Percentiles rank a stretch among this genome's conserved stretches.
phyloP scores from a whole-genome alignment of 768 basidiomycete species.

The Mycena kentingensis region DNA sequence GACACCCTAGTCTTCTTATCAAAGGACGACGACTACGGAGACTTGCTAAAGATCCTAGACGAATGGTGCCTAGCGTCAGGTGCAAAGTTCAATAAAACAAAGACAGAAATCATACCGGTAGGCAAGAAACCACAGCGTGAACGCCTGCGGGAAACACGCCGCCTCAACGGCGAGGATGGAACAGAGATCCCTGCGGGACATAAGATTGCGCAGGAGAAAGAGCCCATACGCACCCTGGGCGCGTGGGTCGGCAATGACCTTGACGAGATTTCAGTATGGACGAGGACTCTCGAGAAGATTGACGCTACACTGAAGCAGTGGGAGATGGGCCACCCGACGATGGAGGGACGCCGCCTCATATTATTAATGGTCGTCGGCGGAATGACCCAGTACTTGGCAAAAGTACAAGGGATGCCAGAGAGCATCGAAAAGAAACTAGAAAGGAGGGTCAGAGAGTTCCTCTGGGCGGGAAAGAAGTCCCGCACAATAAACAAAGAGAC shows the following conservation, averaged over 20 bases:
- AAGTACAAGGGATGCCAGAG: not conserved
- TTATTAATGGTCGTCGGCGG: conserved; percentile 22
- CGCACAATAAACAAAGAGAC: not conserved
- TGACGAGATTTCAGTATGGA: conserved; percentile 28
- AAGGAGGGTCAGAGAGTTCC: not conserved
- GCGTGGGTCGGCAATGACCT: conserved; percentile 33
- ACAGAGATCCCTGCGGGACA: conserved; percentile 22
- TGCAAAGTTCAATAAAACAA: conserved; percentile 42
- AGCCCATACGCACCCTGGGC: conserved; percentile 32
- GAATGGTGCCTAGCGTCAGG: conserved; percentile 41
- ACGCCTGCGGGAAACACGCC: conserved; percentile 1
- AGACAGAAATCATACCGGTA: conserved; percentile 41
- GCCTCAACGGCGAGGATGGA: not conserved
- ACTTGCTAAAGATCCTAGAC: conserved; percentile 29
- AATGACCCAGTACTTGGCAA: not conserved
- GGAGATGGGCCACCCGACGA: conserved; percentile 28
- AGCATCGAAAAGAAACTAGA: not conserved
- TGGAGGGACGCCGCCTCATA: conserved; percentile 30
- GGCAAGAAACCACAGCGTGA: conserved; percentile 25
- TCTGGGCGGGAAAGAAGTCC: not conserved
- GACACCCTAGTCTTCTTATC: conserved; percentile 41
- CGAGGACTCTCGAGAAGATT: conserved; percentile 29
- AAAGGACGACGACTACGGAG: conserved; percentile 28
- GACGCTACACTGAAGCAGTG: conserved; percentile 23
- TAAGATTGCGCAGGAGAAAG: conserved; percentile 30